A percentile compares a stretch with the other conserved stretches of the same genome.
Conservation (phyloP, 352 stramenopile genomes). For the Peronospora destructor region DNA sequence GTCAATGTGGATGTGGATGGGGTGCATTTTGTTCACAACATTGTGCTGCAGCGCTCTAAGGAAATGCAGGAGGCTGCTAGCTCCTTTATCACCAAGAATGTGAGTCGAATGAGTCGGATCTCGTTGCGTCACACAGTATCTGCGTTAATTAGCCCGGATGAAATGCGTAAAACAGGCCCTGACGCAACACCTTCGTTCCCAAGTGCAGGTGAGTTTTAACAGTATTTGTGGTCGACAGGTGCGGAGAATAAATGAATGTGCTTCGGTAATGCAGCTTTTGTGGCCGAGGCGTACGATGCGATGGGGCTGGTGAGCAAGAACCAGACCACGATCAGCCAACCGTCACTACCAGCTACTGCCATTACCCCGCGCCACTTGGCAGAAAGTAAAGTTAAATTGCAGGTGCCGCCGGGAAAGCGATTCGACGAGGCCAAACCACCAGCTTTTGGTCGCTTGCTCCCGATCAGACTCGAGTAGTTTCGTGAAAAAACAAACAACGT, state of each 20-base stretch:
- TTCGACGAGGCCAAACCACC: slow-evolving; percentile 7
- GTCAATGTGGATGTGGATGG: not conserved
- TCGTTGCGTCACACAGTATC: slow-evolving; percentile 49
- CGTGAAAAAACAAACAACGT: slow-evolving; percentile 4
- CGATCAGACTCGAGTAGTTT: slow-evolving; percentile 54
- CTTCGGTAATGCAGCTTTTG: slow-evolving; percentile 35
- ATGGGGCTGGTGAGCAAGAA: slow-evolving; percentile 50
- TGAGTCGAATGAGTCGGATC: slow-evolving; percentile 50
- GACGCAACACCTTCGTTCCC: slow-evolving; percentile 33
- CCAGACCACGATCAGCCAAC: slow-evolving; percentile 26
- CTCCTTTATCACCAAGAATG: slow-evolving; percentile 48
- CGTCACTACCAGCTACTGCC: slow-evolving; percentile 26
- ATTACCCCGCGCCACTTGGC: slow-evolving; percentile 48
- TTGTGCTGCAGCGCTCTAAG: slow-evolving; percentile 41
- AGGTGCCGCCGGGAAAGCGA: slow-evolving; percentile 15
- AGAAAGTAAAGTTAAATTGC: slow-evolving; percentile 36
- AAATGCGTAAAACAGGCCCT: slow-evolving; percentile 12
- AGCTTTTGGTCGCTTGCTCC: slow-evolving; percentile 47
- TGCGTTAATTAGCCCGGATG: slow-evolving; percentile 40
- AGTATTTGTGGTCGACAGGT: not conserved
- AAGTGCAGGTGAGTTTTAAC: slow-evolving; percentile 31
- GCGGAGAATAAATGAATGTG: not conserved
- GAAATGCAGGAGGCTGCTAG: slow-evolving; percentile 53
- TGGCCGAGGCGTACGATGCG: slow-evolving; percentile 60
- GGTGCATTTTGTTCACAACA: slow-evolving; percentile 3